phyloP scores from a whole-genome alignment of 1,139 yeast genomes.

The Pichia sp. region DNA sequence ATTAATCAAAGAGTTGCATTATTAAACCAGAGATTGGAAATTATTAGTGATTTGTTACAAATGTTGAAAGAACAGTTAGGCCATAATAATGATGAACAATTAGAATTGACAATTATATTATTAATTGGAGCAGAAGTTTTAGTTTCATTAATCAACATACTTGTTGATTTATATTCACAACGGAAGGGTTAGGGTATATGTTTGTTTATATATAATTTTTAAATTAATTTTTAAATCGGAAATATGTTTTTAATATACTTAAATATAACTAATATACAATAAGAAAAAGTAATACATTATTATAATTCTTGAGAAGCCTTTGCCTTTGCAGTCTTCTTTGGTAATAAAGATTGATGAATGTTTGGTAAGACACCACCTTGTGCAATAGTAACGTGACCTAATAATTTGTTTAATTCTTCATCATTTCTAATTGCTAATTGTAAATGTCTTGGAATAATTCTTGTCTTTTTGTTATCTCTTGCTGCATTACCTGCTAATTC shows the following conservation, averaged over 20 bases:
- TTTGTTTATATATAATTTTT: background rate
- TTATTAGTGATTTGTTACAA: conserved; percentile 83
- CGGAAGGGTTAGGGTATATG: background rate
- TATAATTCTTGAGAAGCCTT: conserved; percentile 87
- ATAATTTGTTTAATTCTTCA: conserved; percentile 93
- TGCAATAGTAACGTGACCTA: conserved; percentile 98
- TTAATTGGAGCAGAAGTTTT: conserved; percentile 87
- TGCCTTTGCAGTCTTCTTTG: conserved; percentile 81
- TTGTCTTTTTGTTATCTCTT: conserved; percentile 93
- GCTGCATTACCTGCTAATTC: conserved; percentile 99
- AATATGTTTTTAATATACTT: background rate
- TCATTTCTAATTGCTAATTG: conserved; percentile 99
- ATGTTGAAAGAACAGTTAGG: conserved; percentile 97
- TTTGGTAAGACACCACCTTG: conserved; percentile 99
- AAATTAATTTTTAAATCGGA: background rate
- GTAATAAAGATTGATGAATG: conserved; percentile 92
- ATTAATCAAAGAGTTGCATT: conserved; percentile 88
- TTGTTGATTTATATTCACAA: conserved; percentile 27
- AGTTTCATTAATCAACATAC: conserved; percentile 72
- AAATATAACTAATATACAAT: background rate
- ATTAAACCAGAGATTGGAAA: conserved; percentile 86
- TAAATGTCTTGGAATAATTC: conserved; percentile 98
- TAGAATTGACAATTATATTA: conserved; percentile 89
- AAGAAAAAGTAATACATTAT: conserved; percentile 17
- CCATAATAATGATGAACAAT: conserved; percentile 83